Evolutionary conservation across 805 yeast species (phyloP).

Genomic region (Candida ovalis): DNA sequence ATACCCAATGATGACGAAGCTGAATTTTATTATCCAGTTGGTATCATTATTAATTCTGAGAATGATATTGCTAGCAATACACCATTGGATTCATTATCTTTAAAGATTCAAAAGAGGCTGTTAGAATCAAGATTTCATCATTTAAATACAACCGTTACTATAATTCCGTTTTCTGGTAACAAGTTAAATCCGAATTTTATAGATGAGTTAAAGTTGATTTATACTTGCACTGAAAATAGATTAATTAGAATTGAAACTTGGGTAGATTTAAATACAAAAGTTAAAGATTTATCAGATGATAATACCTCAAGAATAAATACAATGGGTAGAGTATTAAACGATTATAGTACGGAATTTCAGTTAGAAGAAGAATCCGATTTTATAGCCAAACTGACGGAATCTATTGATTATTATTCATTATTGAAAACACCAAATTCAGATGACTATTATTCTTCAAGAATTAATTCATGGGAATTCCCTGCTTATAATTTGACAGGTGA

Average conservation of each 20-base stretch:
- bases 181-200: neutral
- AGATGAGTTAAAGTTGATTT: conserved; percentile 4
- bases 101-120: conserved; percentile 7
- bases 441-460: conserved; percentile 28
- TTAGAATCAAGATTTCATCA: conserved; percentile 27
- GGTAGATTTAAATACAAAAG: conserved; percentile 34
- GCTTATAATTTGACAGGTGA: conserved; percentile 63
- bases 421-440: conserved; percentile 21
- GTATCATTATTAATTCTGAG: conserved; percentile 17
- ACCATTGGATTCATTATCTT: conserved; percentile 6
- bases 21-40: conserved; percentile 22
- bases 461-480: conserved; percentile 65
- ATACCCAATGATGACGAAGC: conserved; percentile 9
- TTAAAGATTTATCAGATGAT: conserved; percentile 9
- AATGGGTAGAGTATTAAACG: conserved; percentile 30
- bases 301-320: conserved; percentile 27
- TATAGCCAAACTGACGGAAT: conserved; percentile 21
- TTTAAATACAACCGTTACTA: conserved; percentile 21
- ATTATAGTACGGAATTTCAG: conserved; percentile 2
- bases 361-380: conserved; percentile 12
- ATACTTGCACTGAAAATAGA: conserved; percentile 21
- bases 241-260: conserved; percentile 37
- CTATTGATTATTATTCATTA: conserved; percentile 28
- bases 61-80: neutral
- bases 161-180: conserved; percentile 6